Evolutionary conservation across 805 yeast species (phyloP), one percentile per base, ranked within the genome.

Genomic region (Zygotorulaspora florentina): DNA sequence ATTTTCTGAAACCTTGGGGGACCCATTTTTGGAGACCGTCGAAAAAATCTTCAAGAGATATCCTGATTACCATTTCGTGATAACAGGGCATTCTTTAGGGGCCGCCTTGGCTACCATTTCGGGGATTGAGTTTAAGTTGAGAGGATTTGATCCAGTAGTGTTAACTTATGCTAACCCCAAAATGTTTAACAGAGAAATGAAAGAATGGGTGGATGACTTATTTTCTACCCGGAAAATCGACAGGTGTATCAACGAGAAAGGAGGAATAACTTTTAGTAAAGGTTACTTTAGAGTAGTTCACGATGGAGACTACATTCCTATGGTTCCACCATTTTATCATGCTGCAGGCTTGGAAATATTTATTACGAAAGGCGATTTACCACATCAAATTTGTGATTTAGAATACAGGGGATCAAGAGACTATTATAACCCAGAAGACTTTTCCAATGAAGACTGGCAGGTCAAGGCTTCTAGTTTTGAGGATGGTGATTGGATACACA

Each of bases 11-110:
- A 68, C 67, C 11, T 71, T 78, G 48, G 67, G 72, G 39, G 64
- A 58, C 2, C 54, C 63, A 9, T 67, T 75, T 28, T 58, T 76
- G 29, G 51, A 64, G 8, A 62, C 57, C 7, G 65, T 81, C 1
- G 54, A 64, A 11, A 49, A 54, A 1, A 54, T 73, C 15, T 59
- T 66, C 16, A 47, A 61, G 9, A 55, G 67, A 15, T 64, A 73
- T 55, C 76, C 80, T 0, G 73, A 70, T 18, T 83, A 80, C 58
- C 59, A 69, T 16, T 47, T 84, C 3, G 70, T 76, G 1, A 71
- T 83, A 1, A 68, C 81, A 1, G 95, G 95, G 0, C 95, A 87
- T 63, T 86, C 93, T 0, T 64, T 86, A 35, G 90, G 89, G 2
- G 95, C 83, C 6, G 89, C 90, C 0, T 61, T 83, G 42, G 83